Evolutionary conservation across 2,329 filamentous ascomycete genomes (phyloP), one percentile per base, ranked within the genome.

Genomic region (Lasiodiplodia gonubiensis): DNA sequence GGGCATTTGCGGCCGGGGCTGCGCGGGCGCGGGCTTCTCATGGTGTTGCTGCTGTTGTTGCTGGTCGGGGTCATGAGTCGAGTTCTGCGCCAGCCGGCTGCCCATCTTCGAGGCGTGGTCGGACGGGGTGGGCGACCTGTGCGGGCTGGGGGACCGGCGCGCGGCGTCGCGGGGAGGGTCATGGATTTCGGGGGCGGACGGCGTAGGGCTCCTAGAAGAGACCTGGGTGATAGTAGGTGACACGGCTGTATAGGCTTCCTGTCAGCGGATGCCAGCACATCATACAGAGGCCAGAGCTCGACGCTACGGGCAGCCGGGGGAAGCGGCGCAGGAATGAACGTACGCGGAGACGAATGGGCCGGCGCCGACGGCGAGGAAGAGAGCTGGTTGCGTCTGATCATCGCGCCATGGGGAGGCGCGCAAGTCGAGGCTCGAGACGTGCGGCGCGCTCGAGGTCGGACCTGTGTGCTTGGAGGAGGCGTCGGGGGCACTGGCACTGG

Each of bases 261-360:
- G 74, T 72, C 67, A 70, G 71, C 69, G 70, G 55, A 68, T 78
- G 77, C 77, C 78, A 79, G 70, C 76, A 75, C 78, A 80, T 79
- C 77, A 71, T 76, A 77, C 78, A 78, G 75, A 74, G 73, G 71
- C 74, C 52, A 59, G 59, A 53, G 67, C 57, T 60, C 64, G 57
- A 37, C 68, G 54, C 63, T 42, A 68, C 49, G 59, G 46, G 59
- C 59, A 37, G n/a, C 42, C 46, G 59, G 46, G 54, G 30, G 68
- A 57, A 42, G 25, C 49, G 42, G 60, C 53, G 53, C 49, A 63
- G 54, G 70, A 71, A 89, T 88, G 70, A 71, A 89, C 88, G 77
- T 88, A 90, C 88, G 84, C 74, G 84, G 81, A 78, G 86, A 85
- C 72, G 85, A 81, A 74, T 84, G 82, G 71, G 84, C 82, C 80